phyloP scores from a whole-genome alignment of 345 rosid species.

The Salix koriyanagi region DNA sequence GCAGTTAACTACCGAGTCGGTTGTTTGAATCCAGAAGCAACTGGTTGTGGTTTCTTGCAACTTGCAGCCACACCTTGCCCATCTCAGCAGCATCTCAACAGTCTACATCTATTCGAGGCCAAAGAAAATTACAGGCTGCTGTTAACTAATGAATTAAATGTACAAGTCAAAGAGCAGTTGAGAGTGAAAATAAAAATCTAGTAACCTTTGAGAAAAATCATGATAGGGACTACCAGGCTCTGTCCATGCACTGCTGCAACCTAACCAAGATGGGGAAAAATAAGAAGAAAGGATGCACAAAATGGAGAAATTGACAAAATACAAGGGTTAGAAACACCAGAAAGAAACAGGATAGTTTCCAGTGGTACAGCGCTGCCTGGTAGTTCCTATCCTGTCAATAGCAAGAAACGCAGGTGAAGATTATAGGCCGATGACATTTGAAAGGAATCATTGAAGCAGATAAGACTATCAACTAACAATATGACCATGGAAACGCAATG shows the following conservation, averaged over 20 bases:
- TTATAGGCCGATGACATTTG: conserved; percentile 13
- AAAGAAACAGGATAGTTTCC: conserved; percentile 18
- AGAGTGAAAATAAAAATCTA: background rate
- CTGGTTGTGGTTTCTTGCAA: conserved; percentile 17
- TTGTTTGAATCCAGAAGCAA: conserved; percentile 5
- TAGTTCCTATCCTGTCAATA: conserved; percentile 31
- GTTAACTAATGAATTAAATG: conserved; percentile 1
- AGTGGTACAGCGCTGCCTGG: conserved; percentile 12
- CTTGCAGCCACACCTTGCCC: conserved; percentile 36
- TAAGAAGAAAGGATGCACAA: background rate
- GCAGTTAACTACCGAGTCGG: background rate
- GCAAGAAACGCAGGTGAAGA: conserved; percentile 30
- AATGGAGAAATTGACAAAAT: background rate
- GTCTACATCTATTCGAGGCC: conserved; percentile 37
- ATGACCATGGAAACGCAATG: conserved; percentile 4
- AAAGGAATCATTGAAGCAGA: background rate
- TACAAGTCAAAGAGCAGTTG: background rate
- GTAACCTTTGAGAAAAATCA: conserved; percentile 26
- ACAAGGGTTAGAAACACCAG: conserved; percentile 32
- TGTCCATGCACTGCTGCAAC: conserved; percentile 36
- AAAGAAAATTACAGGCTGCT: conserved; percentile 13
- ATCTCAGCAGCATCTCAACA: conserved; percentile 33
- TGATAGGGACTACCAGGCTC: conserved; percentile 25
- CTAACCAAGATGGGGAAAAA: conserved; percentile 31
- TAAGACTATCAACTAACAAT: background rate